Conservation (phyloP, 1,284 basidiomycete species). For the Sanghuangporus baumii region DNA sequence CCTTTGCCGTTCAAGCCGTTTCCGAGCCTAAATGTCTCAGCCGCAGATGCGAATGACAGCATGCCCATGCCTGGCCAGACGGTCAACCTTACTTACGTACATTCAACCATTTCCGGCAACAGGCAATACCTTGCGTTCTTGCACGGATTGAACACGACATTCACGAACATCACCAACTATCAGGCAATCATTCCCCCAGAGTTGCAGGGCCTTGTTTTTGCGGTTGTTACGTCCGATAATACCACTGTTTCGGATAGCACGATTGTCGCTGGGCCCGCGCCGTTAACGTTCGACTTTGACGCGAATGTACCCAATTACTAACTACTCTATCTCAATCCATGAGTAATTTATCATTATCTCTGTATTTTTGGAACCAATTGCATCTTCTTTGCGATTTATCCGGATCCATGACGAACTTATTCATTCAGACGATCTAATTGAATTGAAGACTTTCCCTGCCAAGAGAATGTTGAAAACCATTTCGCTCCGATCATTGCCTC, state of each 20-base stretch:
- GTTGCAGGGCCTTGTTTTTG: constrained; percentile 23
- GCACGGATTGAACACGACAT: constrained; percentile 30
- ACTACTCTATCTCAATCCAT: not conserved
- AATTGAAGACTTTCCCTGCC: not conserved
- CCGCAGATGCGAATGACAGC: constrained; percentile 21
- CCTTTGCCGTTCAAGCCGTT: constrained; percentile 36
- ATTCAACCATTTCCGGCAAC: constrained; percentile 22
- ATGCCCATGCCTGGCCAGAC: constrained; percentile 12
- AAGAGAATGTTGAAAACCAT: not conserved
- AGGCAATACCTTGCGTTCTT: constrained; percentile 35
- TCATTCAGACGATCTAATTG: not conserved
- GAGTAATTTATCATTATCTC: not conserved
- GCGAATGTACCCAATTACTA: not conserved
- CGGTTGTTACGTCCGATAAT: constrained; percentile 19
- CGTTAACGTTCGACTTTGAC: constrained; percentile 20
- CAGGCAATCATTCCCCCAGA: constrained; percentile 26
- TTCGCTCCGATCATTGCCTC: not conserved
- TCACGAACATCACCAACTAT: constrained; percentile 29
- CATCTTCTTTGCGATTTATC: no score
- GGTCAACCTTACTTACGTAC: constrained; percentile 28
- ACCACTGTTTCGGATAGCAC: constrained; percentile 24
- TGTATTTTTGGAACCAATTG: not conserved
- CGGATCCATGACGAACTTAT: no score
- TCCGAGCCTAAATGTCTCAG: constrained; percentile 27
- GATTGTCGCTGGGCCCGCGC: constrained; percentile 33